Conservation (phyloP, 2,329 filamentous ascomycete genomes). For the Pseudogymnoascus sp. region DNA sequence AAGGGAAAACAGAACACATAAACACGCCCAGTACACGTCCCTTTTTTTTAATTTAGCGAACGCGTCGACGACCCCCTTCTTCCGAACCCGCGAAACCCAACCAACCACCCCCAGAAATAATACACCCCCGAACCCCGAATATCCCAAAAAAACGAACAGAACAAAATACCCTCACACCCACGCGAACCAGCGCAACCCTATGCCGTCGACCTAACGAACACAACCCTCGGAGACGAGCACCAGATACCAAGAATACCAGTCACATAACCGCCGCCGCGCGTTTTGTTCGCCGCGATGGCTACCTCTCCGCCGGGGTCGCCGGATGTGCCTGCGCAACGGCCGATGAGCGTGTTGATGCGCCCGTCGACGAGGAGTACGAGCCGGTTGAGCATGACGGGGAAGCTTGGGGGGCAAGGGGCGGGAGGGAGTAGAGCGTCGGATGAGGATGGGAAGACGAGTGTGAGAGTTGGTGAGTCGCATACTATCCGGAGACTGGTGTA, state of each 20-base stretch:
- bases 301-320: slow-evolving; percentile 63
- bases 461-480: slow-evolving; percentile 80
- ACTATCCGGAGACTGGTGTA: neutral
- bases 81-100: neutral
- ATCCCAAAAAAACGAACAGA: neutral
- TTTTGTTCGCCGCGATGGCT: slow-evolving; percentile 41
- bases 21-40: neutral
- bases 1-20: neutral
- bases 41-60: neutral
- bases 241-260: slow-evolving; percentile 12
- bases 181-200: neutral
- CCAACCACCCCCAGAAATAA: neutral
- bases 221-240: neutral
- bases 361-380: slow-evolving; percentile 67
- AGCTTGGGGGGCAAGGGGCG: slow-evolving; percentile 38
- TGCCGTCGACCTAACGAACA: neutral
- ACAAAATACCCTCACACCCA: neutral
- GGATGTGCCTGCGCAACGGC: slow-evolving; percentile 49
- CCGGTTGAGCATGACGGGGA: slow-evolving; percentile 77
- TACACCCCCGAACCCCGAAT: neutral
- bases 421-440: slow-evolving; percentile 78
- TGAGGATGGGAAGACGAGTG: slow-evolving; percentile 80
- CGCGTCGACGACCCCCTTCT: slow-evolving; percentile 1
- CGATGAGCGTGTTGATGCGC: slow-evolving; percentile 73
- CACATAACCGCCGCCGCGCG: slow-evolving; percentile 14